Percentiles rank a stretch among this genome's conserved stretches.
Conservation (phyloP, 495 filamentous ascomycete species). For the Opeltia flavorubescens region DNA sequence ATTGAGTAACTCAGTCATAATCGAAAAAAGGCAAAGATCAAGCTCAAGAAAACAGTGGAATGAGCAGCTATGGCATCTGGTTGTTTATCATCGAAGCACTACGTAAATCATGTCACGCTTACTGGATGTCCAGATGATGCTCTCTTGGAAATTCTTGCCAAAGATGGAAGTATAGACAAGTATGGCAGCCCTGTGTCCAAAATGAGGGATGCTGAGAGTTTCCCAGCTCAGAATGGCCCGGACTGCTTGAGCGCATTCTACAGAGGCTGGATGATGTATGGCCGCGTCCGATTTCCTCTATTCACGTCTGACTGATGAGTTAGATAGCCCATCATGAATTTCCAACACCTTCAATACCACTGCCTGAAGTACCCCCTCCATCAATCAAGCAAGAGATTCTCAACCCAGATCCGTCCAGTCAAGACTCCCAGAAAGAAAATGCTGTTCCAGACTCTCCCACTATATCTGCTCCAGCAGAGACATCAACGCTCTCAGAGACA, state of each 20-base stretch:
- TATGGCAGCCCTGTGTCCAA: not conserved
- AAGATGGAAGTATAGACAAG: slow-evolving; percentile 4
- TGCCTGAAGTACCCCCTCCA: slow-evolving; percentile 16
- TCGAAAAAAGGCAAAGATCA: no score
- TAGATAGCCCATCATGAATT: slow-evolving; percentile 42
- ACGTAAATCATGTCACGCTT: not conserved
- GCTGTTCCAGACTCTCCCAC: not conserved
- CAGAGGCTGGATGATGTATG: slow-evolving; percentile 40
- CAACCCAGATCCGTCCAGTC: slow-evolving; percentile 2
- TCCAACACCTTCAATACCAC: slow-evolving; percentile 29
- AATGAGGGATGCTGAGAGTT: not conserved
- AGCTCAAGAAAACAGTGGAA: no score
- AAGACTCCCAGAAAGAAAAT: slow-evolving; percentile 7
- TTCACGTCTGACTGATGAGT: slow-evolving; percentile 5
- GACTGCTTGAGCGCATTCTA: slow-evolving; percentile 34
- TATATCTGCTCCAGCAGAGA: not conserved
- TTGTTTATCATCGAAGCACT: not conserved
- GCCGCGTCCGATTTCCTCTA: not conserved
- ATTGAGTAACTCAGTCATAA: no score
- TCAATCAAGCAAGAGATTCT: slow-evolving; percentile 12
- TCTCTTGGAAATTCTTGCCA: not conserved
- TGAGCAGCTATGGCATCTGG: not conserved
- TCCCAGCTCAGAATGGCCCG: slow-evolving; percentile 39
- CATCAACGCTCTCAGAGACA: not conserved
- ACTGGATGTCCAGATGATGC: not conserved